phyloP scores from a whole-genome alignment of 2,329 filamentous ascomycete species.

The Beauveria asiatica region DNA sequence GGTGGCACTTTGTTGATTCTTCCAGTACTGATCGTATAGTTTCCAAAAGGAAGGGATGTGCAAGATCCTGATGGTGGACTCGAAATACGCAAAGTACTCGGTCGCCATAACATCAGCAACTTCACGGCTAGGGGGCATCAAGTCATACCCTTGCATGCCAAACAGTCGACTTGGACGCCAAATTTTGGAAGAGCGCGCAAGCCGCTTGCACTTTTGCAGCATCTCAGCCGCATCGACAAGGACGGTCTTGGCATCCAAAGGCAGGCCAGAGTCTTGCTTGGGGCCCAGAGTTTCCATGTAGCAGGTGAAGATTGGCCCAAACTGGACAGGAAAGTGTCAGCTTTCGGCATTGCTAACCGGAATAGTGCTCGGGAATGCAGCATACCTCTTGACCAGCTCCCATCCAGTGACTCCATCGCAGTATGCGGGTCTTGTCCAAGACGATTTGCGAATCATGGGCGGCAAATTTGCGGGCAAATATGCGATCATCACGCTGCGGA shows the following conservation, averaged over 20 bases:
- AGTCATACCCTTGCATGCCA: conserved; percentile 14
- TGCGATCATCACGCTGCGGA: not conserved
- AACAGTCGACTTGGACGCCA: conserved; percentile 25
- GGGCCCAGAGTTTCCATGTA: conserved; percentile 18
- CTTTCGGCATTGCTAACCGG: not conserved
- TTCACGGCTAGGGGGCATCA: conserved; percentile 21
- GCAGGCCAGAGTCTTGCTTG: conserved; percentile 13
- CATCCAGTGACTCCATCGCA: conserved; percentile 26
- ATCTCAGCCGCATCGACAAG: conserved; percentile 21
- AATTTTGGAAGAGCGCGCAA: conserved; percentile 24
- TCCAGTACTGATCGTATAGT: conserved; percentile 41
- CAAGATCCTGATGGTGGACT: conserved; percentile 42
- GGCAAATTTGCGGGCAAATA: not conserved
- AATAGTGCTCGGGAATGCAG: not conserved
- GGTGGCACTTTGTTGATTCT: conserved; percentile 19
- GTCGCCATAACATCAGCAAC: conserved; percentile 31
- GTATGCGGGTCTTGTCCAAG: conserved; percentile 27
- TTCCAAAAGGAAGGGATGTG: conserved; percentile 43
- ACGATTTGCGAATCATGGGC: conserved; percentile 21
- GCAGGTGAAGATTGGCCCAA: conserved; percentile 21
- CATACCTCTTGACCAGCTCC: conserved; percentile 23
- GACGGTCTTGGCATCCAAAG: conserved; percentile 18
- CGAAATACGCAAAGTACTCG: conserved; percentile 41
- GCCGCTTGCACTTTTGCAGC: conserved; percentile 25
- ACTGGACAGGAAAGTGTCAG: conserved; percentile 14